Evolutionary conservation across 768 basidiomycete genomes (phyloP).

Genomic region (Paxillus rubicundulus): DNA sequence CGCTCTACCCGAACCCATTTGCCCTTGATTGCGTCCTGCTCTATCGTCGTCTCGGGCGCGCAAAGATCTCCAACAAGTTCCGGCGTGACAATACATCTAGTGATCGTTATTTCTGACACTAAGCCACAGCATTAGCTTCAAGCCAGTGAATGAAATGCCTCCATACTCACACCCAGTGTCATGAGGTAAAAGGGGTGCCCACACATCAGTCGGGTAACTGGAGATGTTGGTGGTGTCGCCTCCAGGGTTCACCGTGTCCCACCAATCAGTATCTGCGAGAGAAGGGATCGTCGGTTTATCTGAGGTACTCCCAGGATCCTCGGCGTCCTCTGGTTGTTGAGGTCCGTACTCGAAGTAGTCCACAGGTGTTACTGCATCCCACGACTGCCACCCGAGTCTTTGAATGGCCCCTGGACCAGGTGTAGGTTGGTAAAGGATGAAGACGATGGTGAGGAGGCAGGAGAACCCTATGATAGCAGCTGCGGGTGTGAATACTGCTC

Average conservation of each 20-base stretch:
- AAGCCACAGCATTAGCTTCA: neutral
- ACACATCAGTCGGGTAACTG: constrained; percentile 70
- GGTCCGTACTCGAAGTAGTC: constrained; percentile 4
- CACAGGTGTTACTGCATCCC: constrained; percentile 60
- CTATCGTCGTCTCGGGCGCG: constrained; percentile 61
- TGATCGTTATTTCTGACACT: constrained; percentile 83
- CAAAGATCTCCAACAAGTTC: constrained; percentile 58
- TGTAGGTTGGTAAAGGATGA: constrained; percentile 78
- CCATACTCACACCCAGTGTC: constrained; percentile 26
- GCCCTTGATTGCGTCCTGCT: constrained; percentile 72
- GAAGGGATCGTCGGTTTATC: constrained; percentile 9
- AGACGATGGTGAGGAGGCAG: constrained; percentile 69
- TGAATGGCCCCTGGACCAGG: constrained; percentile 69
- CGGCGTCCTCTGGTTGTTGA: neutral
- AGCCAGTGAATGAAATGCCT: neutral
- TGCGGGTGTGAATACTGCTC: constrained; percentile 57
- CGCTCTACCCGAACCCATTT: constrained; percentile 89
- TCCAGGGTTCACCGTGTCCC: constrained; percentile 16
- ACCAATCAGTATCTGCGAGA: constrained; percentile 17
- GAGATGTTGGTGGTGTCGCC: constrained; percentile 62
- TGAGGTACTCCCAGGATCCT: constrained; percentile 8
- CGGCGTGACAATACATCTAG: constrained; percentile 65
- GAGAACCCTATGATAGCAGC: constrained; percentile 64
- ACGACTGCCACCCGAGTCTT: constrained; percentile 85
- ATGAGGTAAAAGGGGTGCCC: constrained; percentile 27